Evolutionary conservation across 2,329 filamentous ascomycete genomes (phyloP), one percentile per base, ranked within the genome.

Genomic region (Fusarium torreyae): DNA sequence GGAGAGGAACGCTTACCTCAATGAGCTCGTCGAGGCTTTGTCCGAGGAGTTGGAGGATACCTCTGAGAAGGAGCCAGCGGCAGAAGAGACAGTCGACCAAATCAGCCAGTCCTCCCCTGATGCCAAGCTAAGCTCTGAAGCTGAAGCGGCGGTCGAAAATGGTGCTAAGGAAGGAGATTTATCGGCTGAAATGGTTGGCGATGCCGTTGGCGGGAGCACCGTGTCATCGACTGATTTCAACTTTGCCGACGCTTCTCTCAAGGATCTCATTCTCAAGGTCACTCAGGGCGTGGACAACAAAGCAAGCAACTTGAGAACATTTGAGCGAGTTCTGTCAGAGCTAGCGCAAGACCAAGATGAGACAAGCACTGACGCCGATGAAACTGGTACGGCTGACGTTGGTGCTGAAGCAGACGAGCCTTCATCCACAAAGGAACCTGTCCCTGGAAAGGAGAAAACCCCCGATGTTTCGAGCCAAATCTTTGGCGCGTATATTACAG

Each of bases 401-500:
- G 56, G 52, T 13, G 24, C 34, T 15, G 45, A 51, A 53, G 48
- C 18, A 31, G n/a, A 26, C 11, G 15, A 43, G 44, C 7, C 51
- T 7, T n/a, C 28, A 10, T 24, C 15, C 20, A n/a, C 14, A 46
- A 18, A 28, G 20, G 39, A 51, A 34, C 15, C 31, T 33, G 36
- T 33, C 7, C 3, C 46, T 48, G 15, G 10, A 3, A 18, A 57
- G 31, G 34, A 40, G 13, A 14, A 45, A 4, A 10, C n/a, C 9
- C 17, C 14, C 20, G 24, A 44, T 6, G 15, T 44, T 17, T 9
- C 43, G 20, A 18, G 45, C 11, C 46, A 61, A 26, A 43, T 76
- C 5, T 81, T 94, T 26, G 92, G 88, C 39, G 88, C 96, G 85
- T 89, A 89, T 15, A 82, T 98, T 57, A 91, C 88, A 0, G 82